phyloP scores from a whole-genome alignment of 2,329 filamentous ascomycete genomes.

The Erysiphe pulchra region DNA sequence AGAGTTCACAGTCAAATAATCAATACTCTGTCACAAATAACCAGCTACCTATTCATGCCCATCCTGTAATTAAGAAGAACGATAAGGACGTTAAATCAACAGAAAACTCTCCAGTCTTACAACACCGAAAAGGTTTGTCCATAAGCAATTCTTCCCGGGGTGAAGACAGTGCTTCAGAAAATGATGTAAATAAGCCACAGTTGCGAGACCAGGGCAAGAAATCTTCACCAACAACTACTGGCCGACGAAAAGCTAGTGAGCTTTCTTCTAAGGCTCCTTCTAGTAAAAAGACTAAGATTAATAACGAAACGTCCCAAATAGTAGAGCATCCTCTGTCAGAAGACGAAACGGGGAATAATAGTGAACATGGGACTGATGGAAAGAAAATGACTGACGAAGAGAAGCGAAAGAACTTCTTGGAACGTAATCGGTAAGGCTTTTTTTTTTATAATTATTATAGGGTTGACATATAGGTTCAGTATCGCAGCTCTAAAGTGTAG shows the following conservation, averaged over 20 bases:
- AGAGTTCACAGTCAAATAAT: conserved; percentile 22
- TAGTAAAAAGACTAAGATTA: conserved; percentile 49
- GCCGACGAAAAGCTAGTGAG: conserved; percentile 59
- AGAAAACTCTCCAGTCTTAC: conserved; percentile 23
- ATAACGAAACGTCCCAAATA: conserved; percentile 16
- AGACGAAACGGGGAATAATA: conserved; percentile 23
- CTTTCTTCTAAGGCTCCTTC: conserved; percentile 31
- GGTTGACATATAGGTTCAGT: conserved; percentile 20
- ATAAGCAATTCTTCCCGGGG: conserved; percentile 19
- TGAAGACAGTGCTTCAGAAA: conserved; percentile 33
- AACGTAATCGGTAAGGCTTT: conserved; percentile 59
- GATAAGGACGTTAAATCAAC: conserved; percentile 5
- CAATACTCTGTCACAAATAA: conserved; percentile 9
- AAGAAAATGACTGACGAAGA: conserved; percentile 97
- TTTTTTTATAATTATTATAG: not conserved
- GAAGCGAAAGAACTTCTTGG: conserved; percentile 93
- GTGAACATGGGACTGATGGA: conserved; percentile 31
- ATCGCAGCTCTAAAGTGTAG: conserved; percentile 92
- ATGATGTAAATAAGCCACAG: conserved; percentile 44
- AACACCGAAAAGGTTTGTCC: conserved; percentile 19
- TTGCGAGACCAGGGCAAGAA: conserved; percentile 41
- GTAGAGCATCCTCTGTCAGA: conserved; percentile 15
- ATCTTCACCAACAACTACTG: conserved; percentile 21
- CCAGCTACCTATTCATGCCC: conserved; percentile 11
- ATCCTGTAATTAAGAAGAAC: conserved; percentile 5